These are phyloP conservation scores for Blastosporella zonata DNA, from an alignment of 1,284 basidiomycete species.

Conservation along the genomic window DNA sequence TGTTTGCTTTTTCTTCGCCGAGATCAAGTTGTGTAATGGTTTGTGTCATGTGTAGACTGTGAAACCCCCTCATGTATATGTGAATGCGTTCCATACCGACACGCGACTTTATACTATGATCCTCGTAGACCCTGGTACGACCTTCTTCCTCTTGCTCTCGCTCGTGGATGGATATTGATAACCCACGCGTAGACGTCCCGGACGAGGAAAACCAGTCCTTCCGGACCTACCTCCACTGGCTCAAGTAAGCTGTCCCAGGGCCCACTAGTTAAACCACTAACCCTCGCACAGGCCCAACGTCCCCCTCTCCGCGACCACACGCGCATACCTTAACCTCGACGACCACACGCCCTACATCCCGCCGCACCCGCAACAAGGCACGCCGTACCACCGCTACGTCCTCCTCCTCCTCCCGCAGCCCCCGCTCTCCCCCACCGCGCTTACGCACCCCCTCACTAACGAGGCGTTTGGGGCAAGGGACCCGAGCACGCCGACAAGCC, in stretches of 20 bases:
- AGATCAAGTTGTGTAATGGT: not conserved
- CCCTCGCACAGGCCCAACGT: slow-evolving; percentile 67
- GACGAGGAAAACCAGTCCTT: slow-evolving; percentile 63
- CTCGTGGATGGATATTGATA: slow-evolving; percentile 5
- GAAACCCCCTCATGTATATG: slow-evolving; percentile 59
- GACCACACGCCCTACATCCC: slow-evolving; percentile 74
- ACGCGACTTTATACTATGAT: slow-evolving; percentile 84
- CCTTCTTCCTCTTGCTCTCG: not conserved
- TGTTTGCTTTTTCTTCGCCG: slow-evolving; percentile 19
- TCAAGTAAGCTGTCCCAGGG: slow-evolving; percentile 55
- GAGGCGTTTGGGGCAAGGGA: slow-evolving; percentile 11
- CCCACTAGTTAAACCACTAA: slow-evolving; percentile 1
- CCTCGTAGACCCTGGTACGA: slow-evolving; percentile 78
- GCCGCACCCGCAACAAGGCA: slow-evolving; percentile 84
- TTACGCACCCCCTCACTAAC: slow-evolving; percentile 31
- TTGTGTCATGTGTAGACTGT: slow-evolving; percentile 47
- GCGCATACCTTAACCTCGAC: slow-evolving; percentile 38
- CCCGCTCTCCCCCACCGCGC: slow-evolving; percentile 23
- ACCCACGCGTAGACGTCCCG: slow-evolving; percentile 67
- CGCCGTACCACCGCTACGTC: slow-evolving; percentile 84
- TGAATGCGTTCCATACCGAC: slow-evolving; percentile 79
- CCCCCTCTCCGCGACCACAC: slow-evolving; percentile 61
- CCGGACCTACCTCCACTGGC: slow-evolving; percentile 81
- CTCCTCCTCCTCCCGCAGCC: slow-evolving; percentile 76
- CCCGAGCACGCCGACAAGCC: not conserved